Base-by-base conservation (phyloP, 2,329 filamentous ascomycete species). In the Fusarium tjaetaba region DNA sequence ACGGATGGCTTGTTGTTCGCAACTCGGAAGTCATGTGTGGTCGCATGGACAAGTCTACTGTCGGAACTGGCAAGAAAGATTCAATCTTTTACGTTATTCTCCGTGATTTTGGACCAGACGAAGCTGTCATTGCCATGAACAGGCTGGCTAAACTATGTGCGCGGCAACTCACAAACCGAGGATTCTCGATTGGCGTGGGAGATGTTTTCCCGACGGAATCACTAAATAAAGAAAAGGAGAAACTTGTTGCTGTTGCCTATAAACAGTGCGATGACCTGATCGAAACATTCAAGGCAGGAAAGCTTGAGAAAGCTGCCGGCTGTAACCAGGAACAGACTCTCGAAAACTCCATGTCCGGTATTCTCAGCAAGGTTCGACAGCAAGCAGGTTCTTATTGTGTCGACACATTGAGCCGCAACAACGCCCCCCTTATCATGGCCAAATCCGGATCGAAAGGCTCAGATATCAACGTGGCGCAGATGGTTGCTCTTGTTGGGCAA, bases 1-100 rank as follows among this genome's bases (percentile, higher is more conserved):
- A 99, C 81, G 91, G 92, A 13, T 98, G 94, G 89, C 86, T 99
- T 15, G 94, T 97, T 20, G 92, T 99, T 71, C 93, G 96, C 65
- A 98, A 99, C 80, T 98, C 96, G 0, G 95, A 98, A 81, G 91
- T 98, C 70, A 97, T 99, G 94, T 98, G 96, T 79, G 96, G 96
- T 70, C 90, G 92, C 68, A 98, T 98, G 95, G 96, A 99, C 85
- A 99, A 99, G 84, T 93, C 94, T 3, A 98, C 95, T 0, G 94
- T 99, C n/a, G 96, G 96, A 76, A 91, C 94, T 11, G 96, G 96
- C 77, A 98, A 98, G 86, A 99, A 99, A 80, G 96, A 97, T 81
- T 98, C 95, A 0, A 92, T 99, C 26, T 99, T 98, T 80, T 99
- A 98, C 79, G 93, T 98, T 64, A 96, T 99, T 80, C 90, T 98